Evolutionary conservation across 2,329 filamentous ascomycete genomes (phyloP), one percentile per base, ranked within the genome.

Genomic region (Fusarium sp.): DNA sequence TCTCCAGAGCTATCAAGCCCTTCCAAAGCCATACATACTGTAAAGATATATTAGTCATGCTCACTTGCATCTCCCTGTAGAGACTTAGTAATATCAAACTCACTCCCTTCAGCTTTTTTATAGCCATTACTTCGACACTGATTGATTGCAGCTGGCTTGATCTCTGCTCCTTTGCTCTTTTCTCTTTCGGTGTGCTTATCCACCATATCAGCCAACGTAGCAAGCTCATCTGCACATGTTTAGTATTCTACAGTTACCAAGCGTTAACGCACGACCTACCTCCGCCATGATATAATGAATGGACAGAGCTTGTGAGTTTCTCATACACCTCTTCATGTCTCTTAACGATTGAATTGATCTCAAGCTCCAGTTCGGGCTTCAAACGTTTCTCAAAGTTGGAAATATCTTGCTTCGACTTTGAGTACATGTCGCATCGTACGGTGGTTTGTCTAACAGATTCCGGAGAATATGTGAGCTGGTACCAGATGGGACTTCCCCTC

Each of bases 21-120:
- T 13, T 41, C 38, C 13, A 41, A 22, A 22, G 38, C 38, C 38
- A 41, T 41, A 14, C 38, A 41, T 14, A 41, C 38, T 41, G 38
- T 22, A 22, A 8, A 41, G 38, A 41, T 14, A 14, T 41, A 14
- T 41, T 13, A 41, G 38, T 0, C 8, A 22, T 41, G 38, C 38
- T 13, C 13, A 41, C 5, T 22, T 41, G 0, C 8, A 41, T 41
- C 8, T 9, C 1, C 3, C 14, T 0, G 5, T 22, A 5, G 12
- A 22, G 8, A 14, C 7, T 14, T 6, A 3, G 12, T 22, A 22
- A 14, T 14, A 8, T 41, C 1, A 6, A 41, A 41, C 38, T 41
- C 5, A 41, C 38, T 22, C 1, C 38, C 38, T 41, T 41, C 38
- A 4, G 38, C 20, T 41, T 41, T 41, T 22, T 8, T 13, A 41